These are phyloP conservation scores for Mycena pura DNA, from an alignment of 768 basidiomycete species.

Conservation along the genomic window DNA sequence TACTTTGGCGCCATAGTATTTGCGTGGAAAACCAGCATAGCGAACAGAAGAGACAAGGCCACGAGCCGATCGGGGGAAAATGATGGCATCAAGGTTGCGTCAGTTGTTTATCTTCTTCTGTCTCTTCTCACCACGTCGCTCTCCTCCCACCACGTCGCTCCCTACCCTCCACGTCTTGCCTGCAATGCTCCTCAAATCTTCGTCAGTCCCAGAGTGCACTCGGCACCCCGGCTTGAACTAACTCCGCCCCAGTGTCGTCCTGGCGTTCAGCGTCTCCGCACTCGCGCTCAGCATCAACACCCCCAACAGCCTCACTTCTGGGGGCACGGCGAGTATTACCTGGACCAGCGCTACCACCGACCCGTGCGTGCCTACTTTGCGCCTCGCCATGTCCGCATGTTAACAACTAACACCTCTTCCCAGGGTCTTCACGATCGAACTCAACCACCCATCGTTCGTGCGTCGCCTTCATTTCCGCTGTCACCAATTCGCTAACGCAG, in stretches of 20 bases:
- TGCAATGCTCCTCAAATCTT: too few species aligned
- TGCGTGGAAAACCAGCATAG: too few species aligned
- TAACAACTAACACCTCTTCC: slow-evolving; percentile 14
- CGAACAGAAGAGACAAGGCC: too few species aligned
- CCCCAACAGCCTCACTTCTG: slow-evolving; percentile 41
- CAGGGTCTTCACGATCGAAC: slow-evolving; percentile 49
- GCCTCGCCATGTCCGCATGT: not conserved
- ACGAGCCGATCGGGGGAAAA: too few species aligned
- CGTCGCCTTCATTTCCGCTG: not conserved
- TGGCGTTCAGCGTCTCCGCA: slow-evolving; percentile 54
- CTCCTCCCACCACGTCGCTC: too few species aligned
- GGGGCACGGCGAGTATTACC: slow-evolving; percentile 44
- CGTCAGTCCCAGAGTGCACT: too few species aligned
- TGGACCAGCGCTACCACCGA: slow-evolving; percentile 56
- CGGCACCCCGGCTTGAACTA: too few species aligned
- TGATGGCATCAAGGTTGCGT: too few species aligned
- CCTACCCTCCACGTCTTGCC: too few species aligned
- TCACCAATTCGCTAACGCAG: not conserved
- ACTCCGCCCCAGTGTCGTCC: slow-evolving; percentile 43
- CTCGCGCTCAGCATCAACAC: slow-evolving; percentile 53
- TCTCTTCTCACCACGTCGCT: too few species aligned
- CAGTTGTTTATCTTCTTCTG: too few species aligned
- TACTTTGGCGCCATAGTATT: too few species aligned
- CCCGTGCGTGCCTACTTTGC: slow-evolving; percentile 40
- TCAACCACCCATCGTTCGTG: slow-evolving; percentile 53